Percentiles rank a stretch among this genome's conserved stretches.
phyloP scores from a whole-genome alignment of 495 filamentous ascomycete genomes.

The Recurvomyces mirabilis region DNA sequence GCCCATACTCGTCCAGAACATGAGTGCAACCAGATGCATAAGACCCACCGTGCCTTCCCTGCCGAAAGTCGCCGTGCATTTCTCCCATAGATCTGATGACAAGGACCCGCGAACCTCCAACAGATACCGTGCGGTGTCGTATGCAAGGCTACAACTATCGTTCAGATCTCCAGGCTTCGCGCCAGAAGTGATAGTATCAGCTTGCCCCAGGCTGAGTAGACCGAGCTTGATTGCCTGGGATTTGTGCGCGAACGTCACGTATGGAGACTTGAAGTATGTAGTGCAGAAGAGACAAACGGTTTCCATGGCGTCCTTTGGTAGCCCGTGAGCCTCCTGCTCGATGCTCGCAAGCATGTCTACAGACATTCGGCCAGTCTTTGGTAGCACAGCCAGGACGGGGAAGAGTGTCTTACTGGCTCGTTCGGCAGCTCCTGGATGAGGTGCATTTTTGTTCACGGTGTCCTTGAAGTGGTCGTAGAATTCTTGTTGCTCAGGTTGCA shows the following conservation, averaged over 20 bases:
- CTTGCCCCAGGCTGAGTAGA: neutral
- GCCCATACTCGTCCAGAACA: slow-evolving; percentile 7
- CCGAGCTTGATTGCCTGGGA: neutral
- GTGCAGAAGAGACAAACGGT: neutral
- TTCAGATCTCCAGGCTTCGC: slow-evolving; percentile 12
- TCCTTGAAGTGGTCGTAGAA: slow-evolving; percentile 6
- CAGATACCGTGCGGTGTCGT: slow-evolving; percentile 8
- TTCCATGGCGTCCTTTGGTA: neutral
- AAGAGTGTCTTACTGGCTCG: slow-evolving; percentile 3
- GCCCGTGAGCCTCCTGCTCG: neutral
- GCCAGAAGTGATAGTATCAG: slow-evolving; percentile 1
- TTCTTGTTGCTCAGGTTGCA: slow-evolving; percentile 1
- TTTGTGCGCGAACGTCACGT: slow-evolving; percentile 1
- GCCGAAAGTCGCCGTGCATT: slow-evolving; percentile 1
- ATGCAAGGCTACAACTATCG: slow-evolving; percentile 7
- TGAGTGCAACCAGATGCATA: neutral
- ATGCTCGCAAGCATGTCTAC: slow-evolving; percentile 3
- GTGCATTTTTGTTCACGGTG: neutral
- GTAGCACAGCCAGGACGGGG: neutral
- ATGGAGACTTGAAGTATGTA: neutral
- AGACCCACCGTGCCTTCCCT: slow-evolving; percentile 6
- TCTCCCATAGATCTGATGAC: slow-evolving; percentile 7
- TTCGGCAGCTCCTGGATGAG: slow-evolving; percentile 4
- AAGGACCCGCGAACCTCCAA: slow-evolving; percentile 4
- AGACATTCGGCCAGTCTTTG: neutral